These are phyloP conservation scores for Coniella vitis DNA, from an alignment of 2,329 filamentous ascomycete genomes.

Conservation along the genomic window DNA sequence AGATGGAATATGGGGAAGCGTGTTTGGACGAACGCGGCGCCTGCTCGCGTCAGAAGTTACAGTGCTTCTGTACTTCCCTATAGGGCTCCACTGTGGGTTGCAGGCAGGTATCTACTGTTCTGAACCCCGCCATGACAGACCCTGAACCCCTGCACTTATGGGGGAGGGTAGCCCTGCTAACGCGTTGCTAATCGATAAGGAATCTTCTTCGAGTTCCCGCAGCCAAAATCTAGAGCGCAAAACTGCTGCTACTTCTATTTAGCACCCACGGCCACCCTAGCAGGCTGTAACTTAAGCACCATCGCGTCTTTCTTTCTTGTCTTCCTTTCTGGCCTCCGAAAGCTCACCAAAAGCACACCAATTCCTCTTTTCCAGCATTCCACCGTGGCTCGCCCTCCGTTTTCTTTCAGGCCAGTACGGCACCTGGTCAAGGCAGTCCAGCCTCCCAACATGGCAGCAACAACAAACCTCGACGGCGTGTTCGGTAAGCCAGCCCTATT, in stretches of 20 bases:
- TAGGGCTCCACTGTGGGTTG: too few relatives aligned
- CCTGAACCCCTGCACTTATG: too few relatives aligned
- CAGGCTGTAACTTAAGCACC: not conserved
- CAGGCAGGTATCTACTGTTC: too few relatives aligned
- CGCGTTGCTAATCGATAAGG: conserved; percentile 1
- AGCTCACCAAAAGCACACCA: too few relatives aligned
- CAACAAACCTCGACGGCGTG: conserved; percentile 48
- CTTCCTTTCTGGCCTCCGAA: not conserved
- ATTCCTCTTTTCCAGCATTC: not conserved
- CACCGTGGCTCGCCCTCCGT: not conserved
- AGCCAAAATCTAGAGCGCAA: not conserved
- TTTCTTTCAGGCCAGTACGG: not conserved
- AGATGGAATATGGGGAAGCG: not conserved
- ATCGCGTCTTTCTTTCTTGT: not conserved
- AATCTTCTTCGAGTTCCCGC: not conserved
- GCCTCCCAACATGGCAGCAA: conserved; percentile 44
- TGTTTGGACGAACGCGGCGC: not conserved
- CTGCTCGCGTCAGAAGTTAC: too few relatives aligned
- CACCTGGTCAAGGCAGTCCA: conserved; percentile 17
- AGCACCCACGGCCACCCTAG: not conserved
- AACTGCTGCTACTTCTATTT: not conserved
- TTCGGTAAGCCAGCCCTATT: conserved; percentile 39
- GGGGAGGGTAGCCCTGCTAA: not conserved
- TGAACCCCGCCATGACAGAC: too few relatives aligned
- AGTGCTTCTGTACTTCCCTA: too few relatives aligned